Base-by-base conservation (phyloP, 73 alveolate genomes). In the Diophrys appendiculata region DNA sequence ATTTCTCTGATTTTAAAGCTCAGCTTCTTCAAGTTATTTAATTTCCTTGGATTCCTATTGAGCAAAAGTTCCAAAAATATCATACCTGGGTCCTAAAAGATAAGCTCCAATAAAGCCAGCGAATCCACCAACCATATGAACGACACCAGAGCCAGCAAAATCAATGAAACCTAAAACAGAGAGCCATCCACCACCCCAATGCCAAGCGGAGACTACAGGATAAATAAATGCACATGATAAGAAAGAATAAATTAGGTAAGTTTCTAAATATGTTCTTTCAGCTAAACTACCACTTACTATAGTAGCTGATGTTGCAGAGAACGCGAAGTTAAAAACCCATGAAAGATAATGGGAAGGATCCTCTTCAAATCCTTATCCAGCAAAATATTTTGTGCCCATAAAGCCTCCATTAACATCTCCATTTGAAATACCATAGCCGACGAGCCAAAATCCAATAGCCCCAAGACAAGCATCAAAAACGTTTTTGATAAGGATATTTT, bases 221-320 rank as follows among this genome's bases (percentile, higher is more conserved):
- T 83, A 88, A 2, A 88, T 83, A 32, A 88, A 23, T 28, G 84
- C 80, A 31, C 92, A 82, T 81, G 78, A 83, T 52, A 71, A 28
- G 72, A 83, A 35, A 33, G 95, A 77, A 80, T 35, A 88, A 77
- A 83, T n/a, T 70, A 79, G 60, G 81, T 88, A 88, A 72, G 85
- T 76, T 29, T 52, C 85, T 29, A 68, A 78, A 69, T 68, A 54
- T 67, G 81, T 84, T 25, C 95, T 77, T 60, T 88, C 95, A 13
- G 95, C 95, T 78, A 88, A 76, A 8, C 87, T 73, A 52, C 95
- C 95, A n/a, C 83, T 43, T 30, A 88, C 95, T 34, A 83, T 88
- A 29, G 95, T 88, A 2, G 89, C 89, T 2, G 89, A 68, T 14
- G 90, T 65, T 25, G 87, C 31, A 33, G 87, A 65, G 31, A 75